A percentile compares a stretch with the other conserved stretches of the same genome.
These are phyloP conservation scores for Corniculantispora saksenae DNA, from an alignment of 2,329 filamentous ascomycete species.

Conservation along the genomic window DNA sequence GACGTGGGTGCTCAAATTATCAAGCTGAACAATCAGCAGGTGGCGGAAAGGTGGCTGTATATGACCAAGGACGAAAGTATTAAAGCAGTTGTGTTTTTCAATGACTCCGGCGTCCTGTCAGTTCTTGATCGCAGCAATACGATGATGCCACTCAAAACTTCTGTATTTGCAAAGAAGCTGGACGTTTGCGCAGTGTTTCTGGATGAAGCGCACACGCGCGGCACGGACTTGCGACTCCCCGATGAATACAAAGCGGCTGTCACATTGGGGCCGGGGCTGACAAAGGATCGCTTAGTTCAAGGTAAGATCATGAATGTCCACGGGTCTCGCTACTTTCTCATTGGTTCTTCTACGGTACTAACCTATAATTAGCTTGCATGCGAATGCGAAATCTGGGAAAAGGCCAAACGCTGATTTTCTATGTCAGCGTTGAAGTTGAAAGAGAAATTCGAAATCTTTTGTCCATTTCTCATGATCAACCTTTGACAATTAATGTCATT, in stretches of 20 bases:
- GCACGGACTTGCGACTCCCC: slow-evolving; percentile 67
- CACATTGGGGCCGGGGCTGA: slow-evolving; percentile 64
- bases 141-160: slow-evolving; percentile 54
- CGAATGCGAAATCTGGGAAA: slow-evolving; percentile 68
- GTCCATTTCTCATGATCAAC: slow-evolving; percentile 10
- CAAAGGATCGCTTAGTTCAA: slow-evolving; percentile 70
- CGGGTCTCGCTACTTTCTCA: not conserved
- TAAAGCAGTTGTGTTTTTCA: slow-evolving; percentile 56
- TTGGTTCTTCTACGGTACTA: slow-evolving; percentile 2
- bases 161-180: slow-evolving; percentile 57
- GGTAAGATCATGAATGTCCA: slow-evolving; percentile 41
- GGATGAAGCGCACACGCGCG: slow-evolving; percentile 70
- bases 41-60: slow-evolving; percentile 39
- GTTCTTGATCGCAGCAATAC: slow-evolving; percentile 52
- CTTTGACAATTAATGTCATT: slow-evolving; percentile 52
- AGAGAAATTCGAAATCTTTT: slow-evolving; percentile 46
- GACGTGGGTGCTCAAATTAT: slow-evolving; percentile 73
- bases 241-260: slow-evolving; percentile 61
- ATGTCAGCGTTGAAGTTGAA: slow-evolving; percentile 59
- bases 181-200: slow-evolving; percentile 66
- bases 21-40: slow-evolving; percentile 58
- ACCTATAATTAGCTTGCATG: slow-evolving; percentile 59
- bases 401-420: slow-evolving; percentile 66
- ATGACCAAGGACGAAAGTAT: slow-evolving; percentile 7
- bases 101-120: slow-evolving; percentile 53